Evolutionary conservation across 495 filamentous ascomycete species (phyloP), one percentile per base, ranked within the genome.

Genomic region (Tuber melanosporum): DNA sequence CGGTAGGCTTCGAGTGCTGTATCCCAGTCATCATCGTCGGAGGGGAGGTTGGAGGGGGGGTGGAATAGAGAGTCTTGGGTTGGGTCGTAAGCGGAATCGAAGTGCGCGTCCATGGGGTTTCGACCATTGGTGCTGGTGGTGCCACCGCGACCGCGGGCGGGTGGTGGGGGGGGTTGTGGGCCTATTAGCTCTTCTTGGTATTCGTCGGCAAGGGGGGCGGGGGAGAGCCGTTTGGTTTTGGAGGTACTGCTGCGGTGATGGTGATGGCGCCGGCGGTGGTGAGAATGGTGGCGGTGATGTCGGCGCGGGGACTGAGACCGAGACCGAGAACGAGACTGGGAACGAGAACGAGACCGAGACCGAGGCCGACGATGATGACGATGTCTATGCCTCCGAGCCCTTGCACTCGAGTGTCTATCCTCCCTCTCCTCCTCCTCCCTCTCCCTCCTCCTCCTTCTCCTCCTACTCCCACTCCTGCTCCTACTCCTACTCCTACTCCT

Each of bases 91-190:
- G 88, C 87, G 0, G 88, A 82, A 0, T 90, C 88, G 82, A 98
- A 99, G 72, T 92, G 92, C 17, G 88, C 84, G 78, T 98, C 94
- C 78, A 98, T 95, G 15, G 87, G 90, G 70, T 91, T 91, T n/a
- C 82, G 77, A 1, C 85, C 84, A 1, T 85, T 83, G 15, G 84
- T 84, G 2, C 85, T 83, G 9, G 84, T 84, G 32, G 88, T 85
- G n/a, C 95, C 89, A 5, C 95, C 95, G n/a, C 94, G 91, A 49
- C 88, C 86, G 41, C 86, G 87, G 45, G 85, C 82, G 5, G 87
- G 74, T 15, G 85, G 83, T 6, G 87, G 85, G 7, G 90, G 87
- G n/a, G 91, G 92, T 3, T 88, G 87, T 17, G 95, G 95, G 3
- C 95, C 95, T 70, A 98, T 89, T 43, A 97, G 86, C 7, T 91